Conservation (phyloP, 805 yeast species). For the Komagataella phaffii region DNA sequence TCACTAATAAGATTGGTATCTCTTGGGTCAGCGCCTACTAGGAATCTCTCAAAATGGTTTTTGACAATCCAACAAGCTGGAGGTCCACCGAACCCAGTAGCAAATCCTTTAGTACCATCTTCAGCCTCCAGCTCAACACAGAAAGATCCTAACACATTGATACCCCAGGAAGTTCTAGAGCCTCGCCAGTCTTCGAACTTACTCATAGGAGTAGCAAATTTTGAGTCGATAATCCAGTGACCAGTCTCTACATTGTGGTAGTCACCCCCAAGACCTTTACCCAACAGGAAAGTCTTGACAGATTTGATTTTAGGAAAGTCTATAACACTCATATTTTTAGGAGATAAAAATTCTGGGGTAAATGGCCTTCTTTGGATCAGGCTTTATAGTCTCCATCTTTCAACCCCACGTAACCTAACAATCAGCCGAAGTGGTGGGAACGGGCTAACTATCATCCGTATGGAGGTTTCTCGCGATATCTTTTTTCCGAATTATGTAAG, state of each 20-base stretch:
- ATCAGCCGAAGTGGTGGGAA: not conserved
- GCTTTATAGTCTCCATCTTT: not conserved
- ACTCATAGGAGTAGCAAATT: conserved; percentile 36
- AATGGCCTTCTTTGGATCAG: not conserved
- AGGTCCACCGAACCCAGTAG: conserved; percentile 41
- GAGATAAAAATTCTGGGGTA: not conserved
- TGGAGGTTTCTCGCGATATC: not conserved
- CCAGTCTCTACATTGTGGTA: conserved; percentile 35
- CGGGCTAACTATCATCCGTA: not conserved
- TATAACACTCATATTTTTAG: conserved; percentile 9
- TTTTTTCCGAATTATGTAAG: not conserved
- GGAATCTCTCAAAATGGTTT: conserved; percentile 30
- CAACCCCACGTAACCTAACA: not conserved
- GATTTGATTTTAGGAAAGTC: conserved; percentile 29
- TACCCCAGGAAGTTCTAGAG: conserved; percentile 34
- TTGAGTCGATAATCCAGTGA: conserved; percentile 34
- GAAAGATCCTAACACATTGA: conserved; percentile 36
- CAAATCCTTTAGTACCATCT: conserved; percentile 35
- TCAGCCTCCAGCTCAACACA: conserved; percentile 33
- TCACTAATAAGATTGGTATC: conserved; percentile 32
- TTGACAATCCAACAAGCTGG: conserved; percentile 34
- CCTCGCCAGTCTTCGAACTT: conserved; percentile 29
- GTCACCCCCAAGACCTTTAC: conserved; percentile 36
- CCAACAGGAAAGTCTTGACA: conserved; percentile 28
- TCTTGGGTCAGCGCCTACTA: conserved; percentile 33